A percentile compares a stretch with the other conserved stretches of the same genome.
phyloP scores from a whole-genome alignment of 768 basidiomycete genomes.

The Collybia nuda region DNA sequence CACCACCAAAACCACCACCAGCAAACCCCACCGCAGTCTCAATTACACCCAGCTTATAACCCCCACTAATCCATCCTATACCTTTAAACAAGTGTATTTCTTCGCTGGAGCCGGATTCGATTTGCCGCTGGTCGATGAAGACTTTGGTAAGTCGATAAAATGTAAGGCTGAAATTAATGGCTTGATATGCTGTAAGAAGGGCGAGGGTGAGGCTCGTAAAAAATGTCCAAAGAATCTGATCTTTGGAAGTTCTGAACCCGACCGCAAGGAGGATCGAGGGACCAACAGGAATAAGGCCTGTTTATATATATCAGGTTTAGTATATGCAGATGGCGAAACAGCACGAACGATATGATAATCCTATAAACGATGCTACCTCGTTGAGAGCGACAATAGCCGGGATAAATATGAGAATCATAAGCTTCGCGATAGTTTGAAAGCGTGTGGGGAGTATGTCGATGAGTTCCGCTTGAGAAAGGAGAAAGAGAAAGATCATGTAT shows the following conservation, averaged over 20 bases:
- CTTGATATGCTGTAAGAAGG: slow-evolving; percentile 57
- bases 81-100: slow-evolving; percentile 56
- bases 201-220: slow-evolving; percentile 62
- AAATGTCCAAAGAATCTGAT: slow-evolving; percentile 49
- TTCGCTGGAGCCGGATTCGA: slow-evolving; percentile 45
- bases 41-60: slow-evolving; percentile 59
- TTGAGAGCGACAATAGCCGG: slow-evolving; percentile 55
- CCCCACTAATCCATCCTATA: slow-evolving; percentile 63
- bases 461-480: slow-evolving; percentile 52
- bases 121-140: slow-evolving; percentile 48
- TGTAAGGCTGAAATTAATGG: slow-evolving; percentile 53
- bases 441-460: slow-evolving; percentile 51
- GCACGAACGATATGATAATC: slow-evolving; percentile 54
- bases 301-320: neutral
- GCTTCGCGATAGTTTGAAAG: slow-evolving; percentile 41
- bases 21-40: slow-evolving; percentile 69
- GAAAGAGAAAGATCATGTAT: slow-evolving; percentile 62
- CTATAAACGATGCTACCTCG: slow-evolving; percentile 65
- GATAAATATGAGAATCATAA: slow-evolving; percentile 50
- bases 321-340: neutral
- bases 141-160: slow-evolving; percentile 57
- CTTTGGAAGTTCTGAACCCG: slow-evolving; percentile 36
- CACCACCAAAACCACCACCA: slow-evolving; percentile 47
- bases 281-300: slow-evolving; percentile 10
- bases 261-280: slow-evolving; percentile 25